phyloP scores from a whole-genome alignment of 495 filamentous ascomycete species.

The Apodospora peruviana region DNA sequence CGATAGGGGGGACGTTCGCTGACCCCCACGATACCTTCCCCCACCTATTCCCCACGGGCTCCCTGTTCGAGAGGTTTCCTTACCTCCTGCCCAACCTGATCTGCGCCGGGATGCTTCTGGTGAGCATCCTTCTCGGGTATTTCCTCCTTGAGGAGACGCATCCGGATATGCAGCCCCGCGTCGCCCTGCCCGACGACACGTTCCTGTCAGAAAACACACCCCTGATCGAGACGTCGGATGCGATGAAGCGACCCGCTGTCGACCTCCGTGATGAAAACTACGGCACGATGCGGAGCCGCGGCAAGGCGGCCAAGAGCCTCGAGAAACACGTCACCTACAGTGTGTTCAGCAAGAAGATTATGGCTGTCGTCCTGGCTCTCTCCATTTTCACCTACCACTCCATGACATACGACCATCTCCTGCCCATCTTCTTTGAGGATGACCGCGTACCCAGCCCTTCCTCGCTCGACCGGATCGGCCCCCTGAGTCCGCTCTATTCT shows the following conservation, averaged over 20 bases:
- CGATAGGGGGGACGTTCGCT: conserved; percentile 73
- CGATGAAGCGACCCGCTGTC: conserved; percentile 61
- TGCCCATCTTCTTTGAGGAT: conserved; percentile 83
- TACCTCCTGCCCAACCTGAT: conserved; percentile 78
- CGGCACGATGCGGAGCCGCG: conserved; percentile 63
- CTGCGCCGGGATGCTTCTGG: conserved; percentile 63
- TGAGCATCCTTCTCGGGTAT: conserved; percentile 70
- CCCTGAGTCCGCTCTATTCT: conserved; percentile 45
- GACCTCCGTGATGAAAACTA: conserved; percentile 72
- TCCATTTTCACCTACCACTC: conserved; percentile 83
- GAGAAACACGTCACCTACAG: conserved; percentile 29
- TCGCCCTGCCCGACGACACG: conserved; percentile 45
- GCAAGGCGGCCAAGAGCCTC: conserved; percentile 16
- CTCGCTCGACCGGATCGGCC: conserved; percentile 14
- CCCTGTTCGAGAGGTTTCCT: conserved; percentile 70
- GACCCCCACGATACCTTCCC: conserved; percentile 67
- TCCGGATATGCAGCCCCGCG: conserved; percentile 66
- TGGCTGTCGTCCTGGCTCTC: conserved; percentile 64
- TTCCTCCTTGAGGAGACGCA: conserved; percentile 75
- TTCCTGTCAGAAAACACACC: conserved; percentile 60
- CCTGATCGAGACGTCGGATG: conserved; percentile 64
- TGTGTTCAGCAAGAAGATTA: conserved; percentile 55
- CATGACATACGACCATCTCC: conserved; percentile 80
- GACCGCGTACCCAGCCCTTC: conserved; percentile 31
- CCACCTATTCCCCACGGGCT: conserved; percentile 52